Evolutionary conservation across 345 rosid species (phyloP).

Genomic region (Lenwebbia sp.): DNA sequence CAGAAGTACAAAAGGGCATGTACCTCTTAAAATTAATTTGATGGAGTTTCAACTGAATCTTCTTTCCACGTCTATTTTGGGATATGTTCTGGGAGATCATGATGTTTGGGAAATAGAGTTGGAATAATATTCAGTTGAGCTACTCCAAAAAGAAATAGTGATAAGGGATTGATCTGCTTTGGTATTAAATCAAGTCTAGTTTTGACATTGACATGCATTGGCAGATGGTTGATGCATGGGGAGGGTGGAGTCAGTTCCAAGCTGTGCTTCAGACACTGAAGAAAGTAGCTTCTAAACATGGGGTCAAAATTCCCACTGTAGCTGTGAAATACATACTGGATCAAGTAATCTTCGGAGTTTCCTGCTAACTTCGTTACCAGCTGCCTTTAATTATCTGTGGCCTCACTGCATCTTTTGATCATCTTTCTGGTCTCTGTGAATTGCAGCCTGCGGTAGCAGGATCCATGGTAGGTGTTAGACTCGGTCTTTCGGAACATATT

Average conservation of each 20-base stretch:
- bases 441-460: slow-evolving; percentile 80
- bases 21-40: not conserved
- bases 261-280: slow-evolving; percentile 60
- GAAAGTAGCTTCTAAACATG: slow-evolving; percentile 60
- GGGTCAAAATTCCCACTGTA: slow-evolving; percentile 77
- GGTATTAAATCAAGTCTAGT: not conserved
- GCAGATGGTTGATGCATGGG: slow-evolving; percentile 98
- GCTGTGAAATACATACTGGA: slow-evolving; percentile 81
- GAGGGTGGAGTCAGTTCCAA: slow-evolving; percentile 94
- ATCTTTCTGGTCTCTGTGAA: not conserved
- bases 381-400: not conserved
- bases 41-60: not conserved
- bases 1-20: slow-evolving; percentile 91
- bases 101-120: not conserved
- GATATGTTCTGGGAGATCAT: not conserved
- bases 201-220: not conserved
- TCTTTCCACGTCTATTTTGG: not conserved
- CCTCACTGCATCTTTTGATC: not conserved
- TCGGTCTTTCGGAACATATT: slow-evolving; percentile 74
- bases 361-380: not conserved
- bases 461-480: slow-evolving; percentile 91
- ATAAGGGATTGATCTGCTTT: not conserved
- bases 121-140: not conserved
- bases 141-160: not conserved
- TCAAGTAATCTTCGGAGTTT: slow-evolving; percentile 30